Evolutionary conservation across 306 rosid species (phyloP), one percentile per base, ranked within the genome.

Genomic region (Carpinus fangiana): DNA sequence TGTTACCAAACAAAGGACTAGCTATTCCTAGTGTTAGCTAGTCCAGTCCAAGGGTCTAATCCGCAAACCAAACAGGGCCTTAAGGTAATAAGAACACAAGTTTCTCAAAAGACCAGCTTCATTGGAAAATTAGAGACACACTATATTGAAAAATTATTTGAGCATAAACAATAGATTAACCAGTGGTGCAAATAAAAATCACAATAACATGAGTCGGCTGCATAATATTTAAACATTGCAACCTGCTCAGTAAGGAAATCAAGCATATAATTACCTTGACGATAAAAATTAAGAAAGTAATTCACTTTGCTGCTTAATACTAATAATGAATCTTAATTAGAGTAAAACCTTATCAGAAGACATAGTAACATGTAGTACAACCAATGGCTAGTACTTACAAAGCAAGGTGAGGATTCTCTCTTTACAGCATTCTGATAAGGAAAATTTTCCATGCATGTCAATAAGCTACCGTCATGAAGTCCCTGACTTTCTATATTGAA

Each of bases 81-180:
- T 8, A 60, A 75, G 21, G 48, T 76, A 50, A 77, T 5, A 55
- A 67, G 14, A 77, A 56, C 53, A 38, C 7, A 43, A 77, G 46
- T 38, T 18, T 54, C 34, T 2, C 65, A 11, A 36, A 28, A 61
- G 26, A 61, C 11, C 38, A 28, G 43, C 62, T 56, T 11, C 10
- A 4, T 5, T 1, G 12, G 62, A 20, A 23, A 38, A 38, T 38
- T 38, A 50, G 54, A 34, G 54, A 34, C 67, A 73, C 6, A 21
- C 69, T 56, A 9, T 69, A 43, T 14, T 59, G 66, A 69, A 4
- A 70, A n/a, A 46, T 26, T 31, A 36, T 71, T 26, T 53, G 38
- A 59, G 26, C 45, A 78, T 31, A 71, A 38, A 13, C 57, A 66
- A 18, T 36, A 47, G 53, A 64, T 12, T 50, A 41, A 38, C 55